Conservation (phyloP, 2,329 filamentous ascomycete genomes). For the Claviceps cyperi region DNA sequence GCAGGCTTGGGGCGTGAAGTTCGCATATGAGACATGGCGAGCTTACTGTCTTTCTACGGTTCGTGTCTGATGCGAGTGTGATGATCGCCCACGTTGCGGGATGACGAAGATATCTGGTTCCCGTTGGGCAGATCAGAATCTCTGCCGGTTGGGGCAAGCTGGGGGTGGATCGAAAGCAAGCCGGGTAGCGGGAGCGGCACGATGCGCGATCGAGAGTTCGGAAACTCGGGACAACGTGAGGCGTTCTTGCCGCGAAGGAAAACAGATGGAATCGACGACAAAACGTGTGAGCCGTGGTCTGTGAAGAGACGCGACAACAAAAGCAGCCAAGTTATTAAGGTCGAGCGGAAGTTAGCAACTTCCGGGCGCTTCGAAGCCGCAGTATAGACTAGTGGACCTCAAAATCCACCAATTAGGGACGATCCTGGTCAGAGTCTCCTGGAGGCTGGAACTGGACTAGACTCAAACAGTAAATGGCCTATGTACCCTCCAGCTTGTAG, state of each 20-base stretch:
- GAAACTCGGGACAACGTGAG: neutral
- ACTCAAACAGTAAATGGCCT: no score
- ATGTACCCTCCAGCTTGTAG: no score
- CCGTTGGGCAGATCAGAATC: neutral
- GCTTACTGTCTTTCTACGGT: neutral
- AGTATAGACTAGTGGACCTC: no score
- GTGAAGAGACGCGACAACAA: neutral
- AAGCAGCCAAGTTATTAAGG: neutral
- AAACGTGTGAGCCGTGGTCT: neutral
- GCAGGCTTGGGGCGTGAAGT: conserved; percentile 55
- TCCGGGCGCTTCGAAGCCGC: neutral
- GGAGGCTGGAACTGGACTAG: no score
- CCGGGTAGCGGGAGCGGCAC: neutral
- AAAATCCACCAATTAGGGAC: no score
- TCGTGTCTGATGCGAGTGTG: neutral
- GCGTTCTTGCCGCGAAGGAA: neutral
- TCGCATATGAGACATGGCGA: conserved; percentile 22
- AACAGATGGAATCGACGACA: neutral
- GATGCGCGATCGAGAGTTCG: neutral
- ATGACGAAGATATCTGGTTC: neutral
- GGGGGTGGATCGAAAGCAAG: neutral
- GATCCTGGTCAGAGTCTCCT: no score
- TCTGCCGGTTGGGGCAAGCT: neutral
- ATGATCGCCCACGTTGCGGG: no score
- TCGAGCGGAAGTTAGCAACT: neutral